Evolutionary conservation across 2,329 filamentous ascomycete species (phyloP), one percentile per base, ranked within the genome.

Genomic region (Verticillium longisporum): DNA sequence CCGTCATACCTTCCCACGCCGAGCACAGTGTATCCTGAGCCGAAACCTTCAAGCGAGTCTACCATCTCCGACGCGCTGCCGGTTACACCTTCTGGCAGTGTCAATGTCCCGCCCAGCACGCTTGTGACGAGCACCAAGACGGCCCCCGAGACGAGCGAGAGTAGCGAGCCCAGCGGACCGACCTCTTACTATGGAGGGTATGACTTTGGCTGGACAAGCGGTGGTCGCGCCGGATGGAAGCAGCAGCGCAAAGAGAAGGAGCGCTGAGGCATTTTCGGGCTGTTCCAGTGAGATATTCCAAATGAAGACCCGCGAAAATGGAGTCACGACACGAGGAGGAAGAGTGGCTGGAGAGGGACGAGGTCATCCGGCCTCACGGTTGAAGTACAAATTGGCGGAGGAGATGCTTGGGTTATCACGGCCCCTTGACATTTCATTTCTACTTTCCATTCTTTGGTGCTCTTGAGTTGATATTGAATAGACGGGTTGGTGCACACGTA

Each of bases 61-160:
- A 57, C 59, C 14, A 58, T 18, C n/a, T 56, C 60, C 9, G 62
- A 58, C 10, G 63, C 60, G 4, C 60, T 62, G 37, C 61, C 60
- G 13, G 38, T 45, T 5, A 57, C 54, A 18, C 37, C 38, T 10
- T 50, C 37, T 1, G 32, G 41, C 14, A 58, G 37, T 32, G 56
- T 37, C 15, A 41, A 26, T n/a, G 11, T 18, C 45, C 18, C 45
- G 6, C 45, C n/a, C 18, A 50, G 45, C 45, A 50, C 45, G 6
- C 45, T 50, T 10, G 45, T 50, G 6, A 50, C 45, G 2, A 50
- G 45, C 45, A 50, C 45, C 45, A 50, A 26, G 45, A 50, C 45
- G 7, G 3, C 9, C 9, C 9, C n/a, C 9, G 45, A 50, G 45
- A 50, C 45, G 18, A 21, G 45, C n/a, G 18, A 50, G 45, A 50